Base-by-base conservation (phyloP, 2,329 filamentous ascomycete genomes). In the Aspergillus tamarii region DNA sequence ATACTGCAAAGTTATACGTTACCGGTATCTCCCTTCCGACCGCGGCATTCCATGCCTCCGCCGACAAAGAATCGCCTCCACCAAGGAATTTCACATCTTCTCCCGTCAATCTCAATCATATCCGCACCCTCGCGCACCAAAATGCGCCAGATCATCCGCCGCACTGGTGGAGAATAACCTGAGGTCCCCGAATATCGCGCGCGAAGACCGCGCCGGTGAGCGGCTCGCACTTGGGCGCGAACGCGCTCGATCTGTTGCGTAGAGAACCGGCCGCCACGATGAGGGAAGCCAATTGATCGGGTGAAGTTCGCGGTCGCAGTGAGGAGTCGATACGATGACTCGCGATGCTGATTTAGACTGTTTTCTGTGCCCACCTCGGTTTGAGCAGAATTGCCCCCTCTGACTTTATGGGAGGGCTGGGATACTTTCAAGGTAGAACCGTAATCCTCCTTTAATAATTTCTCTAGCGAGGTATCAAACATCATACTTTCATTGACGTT, bases 71-170 rank as follows among this genome's bases (percentile, higher is more conserved):
- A 55, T 39, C 48, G 60, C 23, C 46, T 39, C 60, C 59, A 66
- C 57, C 64, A 46, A 16, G 55, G 54, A 30, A 59, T 52, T n/a
- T 48, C 48, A 58, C 61, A 62, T 21, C 55, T 36, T 1, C 50
- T 41, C 61, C 64, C 58, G n/a, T 67, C 65, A 12, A 70, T 48
- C n/a, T 71, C 69, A 19, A 69, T 63, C 14, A 69, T n/a, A 59
- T 70, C 69, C 8, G 58, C 69, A 11, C 69, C 68, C 32, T 67
- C 68, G n/a, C 56, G 56, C 1, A 64, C 67, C 55, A 71, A 50
- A 7, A 64, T 52, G 7, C 64, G 59, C 67, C 65, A 65, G 19
- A 69, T 59, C 14, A 65, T 28, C 16, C 61, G 63, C 9, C 56
- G 65, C 41, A 66, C 16, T 30, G 41, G 43, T 16, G 54, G 26